Evolutionary conservation across 352 stramenopile species (phyloP).

Genomic region (Hyaloperonospora brassicae): DNA sequence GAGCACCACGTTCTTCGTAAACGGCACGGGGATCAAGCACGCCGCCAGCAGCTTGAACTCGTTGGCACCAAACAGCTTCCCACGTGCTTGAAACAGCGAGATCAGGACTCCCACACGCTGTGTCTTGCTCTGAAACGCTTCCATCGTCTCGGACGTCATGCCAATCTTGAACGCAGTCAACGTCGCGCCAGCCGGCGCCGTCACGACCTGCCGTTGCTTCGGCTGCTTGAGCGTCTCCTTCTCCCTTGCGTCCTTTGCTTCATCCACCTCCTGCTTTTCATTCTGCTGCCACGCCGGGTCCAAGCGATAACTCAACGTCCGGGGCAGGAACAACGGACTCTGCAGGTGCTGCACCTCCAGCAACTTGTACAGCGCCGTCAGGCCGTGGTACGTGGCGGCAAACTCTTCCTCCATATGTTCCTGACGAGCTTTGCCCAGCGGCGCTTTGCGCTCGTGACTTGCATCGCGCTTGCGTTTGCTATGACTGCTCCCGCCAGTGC

Average conservation of each 20-base stretch:
- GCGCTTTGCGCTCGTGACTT: slow-evolving; percentile 30
- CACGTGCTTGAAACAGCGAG: slow-evolving; percentile 41
- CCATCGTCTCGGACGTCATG: slow-evolving; percentile 58
- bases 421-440: slow-evolving; percentile 34
- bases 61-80: slow-evolving; percentile 45
- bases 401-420: slow-evolving; percentile 80
- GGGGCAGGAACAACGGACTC: slow-evolving; percentile 65
- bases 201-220: background rate
- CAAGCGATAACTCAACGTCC: slow-evolving; percentile 70
- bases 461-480: slow-evolving; percentile 68
- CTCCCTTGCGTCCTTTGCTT: slow-evolving; percentile 1
- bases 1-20: slow-evolving; percentile 49
- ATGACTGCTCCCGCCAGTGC: background rate
- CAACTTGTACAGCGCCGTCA: slow-evolving; percentile 79
- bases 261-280: slow-evolving; percentile 11
- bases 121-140: slow-evolving; percentile 50
- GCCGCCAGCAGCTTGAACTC: slow-evolving; percentile 46
- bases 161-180: slow-evolving; percentile 57
- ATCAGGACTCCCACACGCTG: slow-evolving; percentile 46
- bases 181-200: slow-evolving; percentile 20
- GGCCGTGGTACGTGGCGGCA: slow-evolving; percentile 58
- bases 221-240: too few species aligned
- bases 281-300: slow-evolving; percentile 25
- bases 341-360: slow-evolving; percentile 66
- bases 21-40: slow-evolving; percentile 59